Evolutionary conservation across 805 yeast genomes (phyloP).

Genomic region (Vanderwaltozyma tropicalis): DNA sequence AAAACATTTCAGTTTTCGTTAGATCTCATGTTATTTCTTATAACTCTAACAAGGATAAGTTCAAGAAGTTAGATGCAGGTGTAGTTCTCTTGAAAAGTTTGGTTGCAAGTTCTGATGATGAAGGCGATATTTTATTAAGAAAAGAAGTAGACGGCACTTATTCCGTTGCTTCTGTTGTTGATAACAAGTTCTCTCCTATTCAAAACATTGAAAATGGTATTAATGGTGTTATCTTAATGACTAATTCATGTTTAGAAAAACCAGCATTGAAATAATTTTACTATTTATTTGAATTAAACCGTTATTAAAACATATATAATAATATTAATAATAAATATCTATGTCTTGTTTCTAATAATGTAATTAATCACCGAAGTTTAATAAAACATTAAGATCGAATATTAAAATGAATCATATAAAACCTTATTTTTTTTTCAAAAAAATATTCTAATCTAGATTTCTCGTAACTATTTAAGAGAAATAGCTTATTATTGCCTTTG

Average conservation of each 20-base stretch:
- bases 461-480: too few species aligned
- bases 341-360: background rate
- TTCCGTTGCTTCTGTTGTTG: conserved; percentile 25
- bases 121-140: conserved; percentile 30
- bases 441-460: too few species aligned
- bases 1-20: conserved; percentile 50
- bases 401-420: too few species aligned
- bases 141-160: conserved; percentile 27
- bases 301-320: too few species aligned
- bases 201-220: conserved; percentile 29
- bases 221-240: conserved; percentile 38
- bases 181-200: conserved; percentile 30
- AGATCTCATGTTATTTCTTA: conserved; percentile 47
- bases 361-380: too few species aligned
- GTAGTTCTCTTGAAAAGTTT: conserved; percentile 9
- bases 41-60: conserved; percentile 6
- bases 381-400: too few species aligned
- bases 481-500: background rate
- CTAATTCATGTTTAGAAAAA: conserved; percentile 30
- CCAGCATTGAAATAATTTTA: conserved; percentile 12
- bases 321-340: background rate
- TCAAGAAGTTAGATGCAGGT: conserved; percentile 1
- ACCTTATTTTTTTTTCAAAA: too few species aligned
- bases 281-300: background rate
- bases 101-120: conserved; percentile 25